These are phyloP conservation scores for Microascus cirrosus DNA, from an alignment of 2,329 filamentous ascomycete genomes.

Conservation along the genomic window DNA sequence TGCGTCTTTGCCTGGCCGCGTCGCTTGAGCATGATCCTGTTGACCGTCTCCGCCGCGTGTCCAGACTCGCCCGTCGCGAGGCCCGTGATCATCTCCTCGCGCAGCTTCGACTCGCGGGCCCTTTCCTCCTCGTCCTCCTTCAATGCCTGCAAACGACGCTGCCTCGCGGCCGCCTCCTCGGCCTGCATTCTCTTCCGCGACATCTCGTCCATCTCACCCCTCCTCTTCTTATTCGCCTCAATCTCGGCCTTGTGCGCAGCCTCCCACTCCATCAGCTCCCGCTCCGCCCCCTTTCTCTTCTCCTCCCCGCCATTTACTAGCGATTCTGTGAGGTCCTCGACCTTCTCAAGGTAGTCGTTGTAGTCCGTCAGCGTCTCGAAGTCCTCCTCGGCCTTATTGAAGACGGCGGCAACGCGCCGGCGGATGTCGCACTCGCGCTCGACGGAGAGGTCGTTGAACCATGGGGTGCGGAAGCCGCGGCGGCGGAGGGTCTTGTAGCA, in stretches of 20 bases:
- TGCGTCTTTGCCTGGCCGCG: conserved; percentile 40
- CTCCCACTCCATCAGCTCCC: conserved; percentile 49
- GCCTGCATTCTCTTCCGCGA: conserved; percentile 44
- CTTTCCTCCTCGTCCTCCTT: conserved; percentile 63
- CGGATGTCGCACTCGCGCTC: conserved; percentile 93
- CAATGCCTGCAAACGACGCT: conserved; percentile 47
- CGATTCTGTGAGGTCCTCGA: conserved; percentile 84
- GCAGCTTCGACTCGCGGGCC: conserved; percentile 48
- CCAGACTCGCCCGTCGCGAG: conserved; percentile 51
- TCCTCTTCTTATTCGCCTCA: conserved; percentile 46
- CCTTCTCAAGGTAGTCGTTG: conserved; percentile 90
- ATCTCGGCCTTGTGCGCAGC: conserved; percentile 60
- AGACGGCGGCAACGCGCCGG: conserved; percentile 61
- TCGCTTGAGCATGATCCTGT: conserved; percentile 62
- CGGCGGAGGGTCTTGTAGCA: conserved; percentile 82
- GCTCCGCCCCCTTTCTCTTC: conserved; percentile 37
- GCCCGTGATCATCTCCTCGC: conserved; percentile 58
- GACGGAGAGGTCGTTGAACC: conserved; percentile 77
- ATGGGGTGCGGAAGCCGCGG: conserved; percentile 73
- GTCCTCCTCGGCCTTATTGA: conserved; percentile 84
- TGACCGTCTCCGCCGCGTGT: conserved; percentile 46
- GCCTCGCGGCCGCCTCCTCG: conserved; percentile 54
- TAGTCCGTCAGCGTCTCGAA: conserved; percentile 75
- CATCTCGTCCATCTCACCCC: conserved; percentile 42
- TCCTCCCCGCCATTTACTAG: conserved; percentile 63